Evolutionary conservation across 768 basidiomycete species (phyloP), one percentile per base, ranked within the genome.

Genomic region (Daedaleopsis sinensis): DNA sequence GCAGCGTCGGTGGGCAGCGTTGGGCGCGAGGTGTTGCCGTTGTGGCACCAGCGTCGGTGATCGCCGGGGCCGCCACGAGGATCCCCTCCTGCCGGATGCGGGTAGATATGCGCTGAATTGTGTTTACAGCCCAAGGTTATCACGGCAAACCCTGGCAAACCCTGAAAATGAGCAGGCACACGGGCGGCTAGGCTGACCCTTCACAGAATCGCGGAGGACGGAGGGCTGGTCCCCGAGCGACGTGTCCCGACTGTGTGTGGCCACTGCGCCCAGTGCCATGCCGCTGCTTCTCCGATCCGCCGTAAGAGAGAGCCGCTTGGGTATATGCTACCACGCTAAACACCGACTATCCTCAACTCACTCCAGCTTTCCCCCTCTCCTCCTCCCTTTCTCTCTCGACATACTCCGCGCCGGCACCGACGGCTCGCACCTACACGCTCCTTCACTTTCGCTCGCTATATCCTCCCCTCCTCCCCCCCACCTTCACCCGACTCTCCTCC

Each of bases 211-310:
- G 43, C 15, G 43, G 27, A 32, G 27, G 27, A 7, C 27, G 27
- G 27, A 32, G 27, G 27, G 7, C 27, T 3, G 3, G 27, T 32
- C 27, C 27, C 27, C 27, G 27, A 3, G 27, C 27, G 27, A 32
- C 7, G 27, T 3, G 27, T 7, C 27, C 27, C 27, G 27, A 32
- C 27, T 32, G 4, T 3, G 27, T 32, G 4, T 3, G 27, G 3
- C 27, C 27, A 32, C 27, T 32, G 27, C 27, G 27, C 27, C 27
- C 27, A 7, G 3, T 32, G 27, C 27, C 4, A 32, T 18, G 11
- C 36, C 13, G 21, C 47, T 19, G 23, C 52, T 61, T 61, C 59
- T 60, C 53, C 59, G 53, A 54, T 47, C 42, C 58, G 47, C 53
- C 53, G 59, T 61, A 51, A 49, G 27, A 32, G 27, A 32, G 4